Base-by-base conservation (phyloP, 2,329 filamentous ascomycete species). In the Penicillium sp. region DNA sequence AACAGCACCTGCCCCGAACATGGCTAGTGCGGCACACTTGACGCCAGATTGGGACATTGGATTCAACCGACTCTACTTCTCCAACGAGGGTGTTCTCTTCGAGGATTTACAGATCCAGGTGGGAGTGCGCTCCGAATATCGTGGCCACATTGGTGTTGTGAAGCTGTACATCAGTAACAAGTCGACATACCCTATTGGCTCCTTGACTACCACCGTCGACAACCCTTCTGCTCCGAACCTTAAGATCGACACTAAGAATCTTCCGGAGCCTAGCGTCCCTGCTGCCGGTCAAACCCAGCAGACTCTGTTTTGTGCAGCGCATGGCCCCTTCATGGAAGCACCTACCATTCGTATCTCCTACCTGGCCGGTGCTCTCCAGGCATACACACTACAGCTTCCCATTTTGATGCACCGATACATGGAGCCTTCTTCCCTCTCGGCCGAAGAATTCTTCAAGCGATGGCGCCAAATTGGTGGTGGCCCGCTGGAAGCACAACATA, bases 101-200 rank as follows among this genome's bases (percentile, higher is more conserved):
- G 92, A 99, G 73, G 94, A 99, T 68, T 87, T 87, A 0, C 94
- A 99, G 73, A 83, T 99, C 49, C 93, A 99, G 69, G 82, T 99
- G 38, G 94, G 94, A 29, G 76, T 97, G 47, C 86, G 94, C 33
- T 95, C 91, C 9, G 94, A 99, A 74, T 99, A 96, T 70, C 87
- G 94, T 54, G 89, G 87, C n/a, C 90, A 96, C 68, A 87, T 96
- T 77, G 94, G 94, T 39, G 96, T 94, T 65, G 78, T 99, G 57
- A 97, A 99, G 65, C 77, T 96, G 47, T 99, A 97, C 73, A 96
- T 97, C 71, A 89, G 86, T 56, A 99, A 99, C 79, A 96, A 96
- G 76, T 91, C 90, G 0, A 86, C 90, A 0, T 87, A 88, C 34
- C 76, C 88, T 0, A 88, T 99, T 64, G 88, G 85, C 49, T 96